phyloP scores from a whole-genome alignment of 140 eudicot species.

The Anethum foeniculum region DNA sequence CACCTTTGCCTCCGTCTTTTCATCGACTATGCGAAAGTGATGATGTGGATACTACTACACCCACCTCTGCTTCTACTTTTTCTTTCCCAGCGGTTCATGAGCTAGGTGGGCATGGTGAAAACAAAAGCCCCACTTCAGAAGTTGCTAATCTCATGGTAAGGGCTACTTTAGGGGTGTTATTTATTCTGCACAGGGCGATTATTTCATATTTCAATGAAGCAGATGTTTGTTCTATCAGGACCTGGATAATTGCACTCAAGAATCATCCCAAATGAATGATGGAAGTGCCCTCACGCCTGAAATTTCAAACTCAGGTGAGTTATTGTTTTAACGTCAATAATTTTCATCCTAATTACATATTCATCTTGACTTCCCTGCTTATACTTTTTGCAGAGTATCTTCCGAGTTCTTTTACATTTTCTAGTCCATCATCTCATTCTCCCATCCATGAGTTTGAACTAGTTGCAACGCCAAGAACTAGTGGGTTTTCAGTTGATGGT shows the following conservation, averaged over 20 bases:
- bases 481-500: constrained; percentile 30
- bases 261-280: constrained; percentile 14
- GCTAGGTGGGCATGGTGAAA: constrained; percentile 5
- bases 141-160: constrained; percentile 34
- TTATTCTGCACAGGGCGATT: not conserved
- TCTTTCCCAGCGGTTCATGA: constrained; percentile 16
- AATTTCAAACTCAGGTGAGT: constrained; percentile 21
- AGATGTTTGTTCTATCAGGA: constrained; percentile 15
- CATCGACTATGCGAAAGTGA: constrained; percentile 13
- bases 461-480: constrained; percentile 78
- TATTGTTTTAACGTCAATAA: not conserved
- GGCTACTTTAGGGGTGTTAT: not conserved
- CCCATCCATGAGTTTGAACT: constrained; percentile 70
- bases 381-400: constrained; percentile 10
- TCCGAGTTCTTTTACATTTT: not conserved
- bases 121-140: constrained; percentile 6
- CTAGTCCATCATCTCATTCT: constrained; percentile 26
- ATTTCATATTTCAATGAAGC: not conserved
- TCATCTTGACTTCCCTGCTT: not conserved
- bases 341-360: not conserved
- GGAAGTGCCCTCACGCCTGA: constrained; percentile 8
- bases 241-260: constrained; percentile 21
- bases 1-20: constrained; percentile 14
- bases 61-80: constrained; percentile 7
- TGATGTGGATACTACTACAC: not conserved